phyloP scores from a whole-genome alignment of 1,139 yeast genomes.

The Debaryomyces singareniensis region DNA sequence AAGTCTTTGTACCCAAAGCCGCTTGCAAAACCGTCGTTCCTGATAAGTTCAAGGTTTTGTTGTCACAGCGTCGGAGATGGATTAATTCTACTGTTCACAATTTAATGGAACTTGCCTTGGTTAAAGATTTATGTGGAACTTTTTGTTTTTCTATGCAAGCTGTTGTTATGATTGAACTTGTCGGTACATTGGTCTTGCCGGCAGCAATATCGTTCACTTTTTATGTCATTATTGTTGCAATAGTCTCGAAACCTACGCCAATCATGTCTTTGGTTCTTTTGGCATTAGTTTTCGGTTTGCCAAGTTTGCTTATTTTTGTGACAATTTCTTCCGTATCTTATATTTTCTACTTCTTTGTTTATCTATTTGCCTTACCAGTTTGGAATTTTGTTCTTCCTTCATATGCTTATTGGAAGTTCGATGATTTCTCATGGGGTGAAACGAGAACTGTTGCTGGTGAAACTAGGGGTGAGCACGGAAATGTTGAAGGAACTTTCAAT shows the following conservation, averaged over 20 bases:
- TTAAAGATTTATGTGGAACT: conserved; percentile 91
- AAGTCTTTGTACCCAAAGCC: conserved; percentile 90
- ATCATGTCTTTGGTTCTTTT: conserved; percentile 70
- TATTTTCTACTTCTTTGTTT: conserved; percentile 75
- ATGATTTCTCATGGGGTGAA: conserved; percentile 98
- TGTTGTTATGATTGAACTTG: conserved; percentile 76
- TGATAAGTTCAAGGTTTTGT: conserved; percentile 66
- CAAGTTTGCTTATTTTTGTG: conserved; percentile 80
- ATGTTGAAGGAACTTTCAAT: conserved; percentile 77
- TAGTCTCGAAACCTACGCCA: conserved; percentile 80
- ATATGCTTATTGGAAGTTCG: conserved; percentile 94
- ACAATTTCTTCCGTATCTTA: conserved; percentile 80
- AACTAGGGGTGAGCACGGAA: conserved; percentile 59
- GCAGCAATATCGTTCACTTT: conserved; percentile 85
- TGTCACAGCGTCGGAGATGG: conserved; percentile 98
- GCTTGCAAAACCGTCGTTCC: conserved; percentile 95
- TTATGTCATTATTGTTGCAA: conserved; percentile 73
- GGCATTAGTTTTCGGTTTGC: conserved; percentile 81
- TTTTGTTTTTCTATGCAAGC: conserved; percentile 98
- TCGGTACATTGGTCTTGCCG: conserved; percentile 89
- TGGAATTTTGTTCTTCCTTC: conserved; percentile 92
- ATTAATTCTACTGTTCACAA: conserved; percentile 96
- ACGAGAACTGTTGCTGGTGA: conserved; percentile 83
- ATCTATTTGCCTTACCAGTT: conserved; percentile 77
- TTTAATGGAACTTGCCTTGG: conserved; percentile 82